Evolutionary conservation across 768 basidiomycete genomes (phyloP).

Genomic region (Hortiboletus flavorubellus): DNA sequence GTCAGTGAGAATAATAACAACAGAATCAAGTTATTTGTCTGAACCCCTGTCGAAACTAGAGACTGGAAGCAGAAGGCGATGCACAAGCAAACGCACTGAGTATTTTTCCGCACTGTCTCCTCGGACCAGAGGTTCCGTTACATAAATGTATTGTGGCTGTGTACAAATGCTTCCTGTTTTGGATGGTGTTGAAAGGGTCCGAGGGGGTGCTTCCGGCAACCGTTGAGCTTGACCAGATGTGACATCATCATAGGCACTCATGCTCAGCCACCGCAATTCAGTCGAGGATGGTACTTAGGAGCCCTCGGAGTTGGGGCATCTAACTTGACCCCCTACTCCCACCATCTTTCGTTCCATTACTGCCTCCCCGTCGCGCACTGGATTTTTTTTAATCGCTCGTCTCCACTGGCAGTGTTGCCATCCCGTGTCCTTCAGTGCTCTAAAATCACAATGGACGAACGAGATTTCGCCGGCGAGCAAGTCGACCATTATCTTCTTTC

Average conservation of each 20-base stretch:
- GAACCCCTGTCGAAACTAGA: too few relatives aligned
- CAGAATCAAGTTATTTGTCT: too few relatives aligned
- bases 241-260: neutral
- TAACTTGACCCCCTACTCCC: neutral
- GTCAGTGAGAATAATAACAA: too few relatives aligned
- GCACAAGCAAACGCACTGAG: too few relatives aligned
- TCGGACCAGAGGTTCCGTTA: too few relatives aligned
- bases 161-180: too few relatives aligned
- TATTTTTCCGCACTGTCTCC: too few relatives aligned
- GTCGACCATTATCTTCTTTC: slow-evolving; percentile 63
- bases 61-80: too few relatives aligned
- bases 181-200: too few relatives aligned
- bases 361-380: too few relatives aligned
- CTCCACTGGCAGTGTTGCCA: neutral
- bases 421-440: neutral
- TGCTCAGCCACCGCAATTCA: neutral
- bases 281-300: neutral
- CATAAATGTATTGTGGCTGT: too few relatives aligned
- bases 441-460: slow-evolving; percentile 12
- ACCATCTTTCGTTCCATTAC: neutral
- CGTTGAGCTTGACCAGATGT: neutral
- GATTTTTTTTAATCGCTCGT: neutral
- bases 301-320: neutral
- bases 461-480: slow-evolving; percentile 46
- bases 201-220: too few relatives aligned